Evolutionary conservation across 2,329 filamentous ascomycete genomes (phyloP), one percentile per base, ranked within the genome.

Genomic region (Penicillium sp.): DNA sequence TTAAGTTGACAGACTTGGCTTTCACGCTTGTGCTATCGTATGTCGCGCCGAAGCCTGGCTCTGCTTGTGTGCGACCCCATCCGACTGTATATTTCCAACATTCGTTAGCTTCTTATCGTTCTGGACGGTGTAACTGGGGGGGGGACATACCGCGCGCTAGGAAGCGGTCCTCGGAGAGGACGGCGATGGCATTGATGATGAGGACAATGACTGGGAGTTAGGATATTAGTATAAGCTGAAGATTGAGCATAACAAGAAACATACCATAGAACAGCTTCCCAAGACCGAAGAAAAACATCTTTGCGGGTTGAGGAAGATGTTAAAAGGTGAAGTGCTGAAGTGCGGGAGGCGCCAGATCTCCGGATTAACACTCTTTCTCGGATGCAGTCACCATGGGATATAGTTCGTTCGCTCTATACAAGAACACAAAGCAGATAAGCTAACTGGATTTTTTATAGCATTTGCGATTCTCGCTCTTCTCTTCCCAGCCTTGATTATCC

Each of bases 91-190:
- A 50, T 33, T 39, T 31, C 39, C n/a, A 41, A 51, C 39, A 49
- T 42, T 4, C 17, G 29, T 64, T 62, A 58, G 57, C 13, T 60
- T 54, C 45, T 23, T 21, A 13, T 39, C n/a, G 17, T 36, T 52
- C 33, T 19, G 8, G 12, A 27, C n/a, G 57, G 35, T 36, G 39
- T 35, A 31, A 42, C 47, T 55, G 49, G 42, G 39, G 3, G 51
- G 48, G 53, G 51, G 57, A 62, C 68, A 52, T 86, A 88, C 78
- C 92, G 77, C 91, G 86, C 57, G 88, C 89, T 65, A 96, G 89
- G 77, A 96, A 96, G 61, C 92, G 89, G 78, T 96, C 92, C 85
- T 96, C 93, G 68, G 91, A 96, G 64, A 97, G 89, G 72, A 97
- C 87, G 63, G 93, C 91, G 73, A 97, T 89, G 65, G 91, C 91